phyloP scores from a whole-genome alignment of 2,329 filamentous ascomycete species.

The Allantophomopsis lycopodina region DNA sequence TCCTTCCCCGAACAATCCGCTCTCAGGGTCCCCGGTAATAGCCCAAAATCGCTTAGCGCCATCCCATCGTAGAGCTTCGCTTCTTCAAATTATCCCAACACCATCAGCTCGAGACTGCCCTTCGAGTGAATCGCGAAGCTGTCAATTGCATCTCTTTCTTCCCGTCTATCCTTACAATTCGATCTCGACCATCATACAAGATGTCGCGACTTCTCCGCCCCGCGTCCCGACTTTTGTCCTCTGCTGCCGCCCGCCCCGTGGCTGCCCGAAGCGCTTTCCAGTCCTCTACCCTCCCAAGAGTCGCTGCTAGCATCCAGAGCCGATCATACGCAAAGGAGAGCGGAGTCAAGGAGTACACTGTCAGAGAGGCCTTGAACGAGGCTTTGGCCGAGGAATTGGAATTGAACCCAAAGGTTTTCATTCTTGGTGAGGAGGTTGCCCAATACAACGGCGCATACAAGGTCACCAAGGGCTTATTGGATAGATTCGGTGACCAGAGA shows the following conservation, averaged over 20 bases:
- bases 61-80: too few relatives aligned
- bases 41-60: too few relatives aligned
- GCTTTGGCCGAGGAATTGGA: constrained; percentile 96
- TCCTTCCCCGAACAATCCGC: too few relatives aligned
- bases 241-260: constrained; percentile 29
- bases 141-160: too few relatives aligned
- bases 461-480: constrained; percentile 93
- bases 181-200: constrained; percentile 4
- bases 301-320: constrained; percentile 16
- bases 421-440: constrained; percentile 95
- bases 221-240: constrained; percentile 45
- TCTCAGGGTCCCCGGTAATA: too few relatives aligned
- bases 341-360: constrained; percentile 83
- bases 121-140: too few relatives aligned
- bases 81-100: too few relatives aligned
- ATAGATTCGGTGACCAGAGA: constrained; percentile 93
- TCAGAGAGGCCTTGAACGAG: constrained; percentile 95
- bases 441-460: constrained; percentile 99
- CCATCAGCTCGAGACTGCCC: too few relatives aligned
- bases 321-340: constrained; percentile 19
- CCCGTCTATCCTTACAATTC: too few relatives aligned
- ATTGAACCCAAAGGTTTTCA: constrained; percentile 84
- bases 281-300: constrained; percentile 21
- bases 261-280: constrained; percentile 37
- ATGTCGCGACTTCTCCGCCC: constrained; percentile 47